Evolutionary conservation across 1,284 basidiomycete species (phyloP), one percentile per base, ranked within the genome.

Genomic region (Ganoderma leucocontextum): DNA sequence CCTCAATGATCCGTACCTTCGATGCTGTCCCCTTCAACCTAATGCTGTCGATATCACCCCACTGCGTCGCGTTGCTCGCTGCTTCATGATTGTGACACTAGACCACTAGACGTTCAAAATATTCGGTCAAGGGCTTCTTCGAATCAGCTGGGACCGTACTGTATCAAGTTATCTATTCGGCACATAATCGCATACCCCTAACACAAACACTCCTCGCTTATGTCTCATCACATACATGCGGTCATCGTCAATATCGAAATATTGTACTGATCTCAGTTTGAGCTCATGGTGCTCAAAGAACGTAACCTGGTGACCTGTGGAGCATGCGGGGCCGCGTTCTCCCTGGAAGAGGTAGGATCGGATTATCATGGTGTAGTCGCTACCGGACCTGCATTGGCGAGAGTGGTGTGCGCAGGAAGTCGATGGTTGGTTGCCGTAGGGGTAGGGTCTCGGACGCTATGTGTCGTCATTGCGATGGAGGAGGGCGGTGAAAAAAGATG

Each of bases 1-100:
- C 84, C 84, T 6, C 91, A 92, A 80, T 92, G 55, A 67, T 57
- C 49, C 38, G 8, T 12, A 17, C 22, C 38, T 6, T n/a, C 22
- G 17, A 41, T 15, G 13, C 38, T 41, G 29, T 33, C 7, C 38
- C 38, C 22, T 17, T 42, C 39, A 12, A 5, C 22, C 55, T 12
- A 22, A 38, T 58, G 55, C 55, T 38, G 19, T 58, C 19, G n/a
- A 38, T 33, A 19, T 55, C 33, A 35, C 29, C 52, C 12, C 15
- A 17, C 25, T 55, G 29, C 33, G 3, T 15, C 19, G 9, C 55
- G n/a, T 35, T 19, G 55, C 33, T 58, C 63, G 63, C 42, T 15
- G 15, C 41, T 59, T 35, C 52, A 62, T 42, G 52, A 58, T 52
- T 7, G 59, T 36, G 55, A 62, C 62, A 59, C 42, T 60, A 60